Conservation (phyloP, 768 basidiomycete genomes). For the Rhizopogon vesiculosus region DNA sequence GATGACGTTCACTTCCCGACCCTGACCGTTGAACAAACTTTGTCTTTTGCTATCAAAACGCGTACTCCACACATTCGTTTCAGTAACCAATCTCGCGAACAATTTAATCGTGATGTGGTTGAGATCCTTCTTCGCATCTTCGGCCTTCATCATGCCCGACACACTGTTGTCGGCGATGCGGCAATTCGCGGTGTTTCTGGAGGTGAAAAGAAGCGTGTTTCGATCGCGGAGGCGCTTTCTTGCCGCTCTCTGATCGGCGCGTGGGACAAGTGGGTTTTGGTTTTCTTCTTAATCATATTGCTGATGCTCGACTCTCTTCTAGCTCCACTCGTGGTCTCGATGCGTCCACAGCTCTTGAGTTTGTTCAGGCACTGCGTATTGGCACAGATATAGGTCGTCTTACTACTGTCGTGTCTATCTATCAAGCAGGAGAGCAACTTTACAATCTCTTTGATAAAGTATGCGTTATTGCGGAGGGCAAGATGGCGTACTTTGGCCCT, state of each 20-base stretch:
- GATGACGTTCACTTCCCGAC: constrained; percentile 84
- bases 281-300: too few relatives aligned
- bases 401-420: constrained; percentile 69
- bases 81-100: constrained; percentile 57
- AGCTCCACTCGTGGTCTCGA: constrained; percentile 71
- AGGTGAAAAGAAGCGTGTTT: constrained; percentile 76
- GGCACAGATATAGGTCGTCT: constrained; percentile 82
- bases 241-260: constrained; percentile 76
- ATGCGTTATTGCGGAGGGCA: constrained; percentile 75
- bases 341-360: constrained; percentile 87
- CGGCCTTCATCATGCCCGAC: constrained; percentile 74
- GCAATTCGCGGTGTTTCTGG: constrained; percentile 81
- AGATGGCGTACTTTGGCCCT: constrained; percentile 78
- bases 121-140: constrained; percentile 71
- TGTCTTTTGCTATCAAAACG: constrained; percentile 66
- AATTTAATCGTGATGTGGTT: constrained; percentile 52
- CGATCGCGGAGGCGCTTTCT: constrained; percentile 85
- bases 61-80: constrained; percentile 70
- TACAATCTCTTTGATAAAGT: constrained; percentile 86
- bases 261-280: constrained; percentile 56
- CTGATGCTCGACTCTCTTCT: too few relatives aligned
- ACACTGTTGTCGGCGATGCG: constrained; percentile 83
- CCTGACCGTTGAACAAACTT: constrained; percentile 73
- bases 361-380: constrained; percentile 69
- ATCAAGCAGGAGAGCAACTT: constrained; percentile 80